Percentiles rank a stretch among this genome's conserved stretches.
Conservation (phyloP, 1,284 basidiomycete genomes). For the Melanopsichium pennsylvanicum region DNA sequence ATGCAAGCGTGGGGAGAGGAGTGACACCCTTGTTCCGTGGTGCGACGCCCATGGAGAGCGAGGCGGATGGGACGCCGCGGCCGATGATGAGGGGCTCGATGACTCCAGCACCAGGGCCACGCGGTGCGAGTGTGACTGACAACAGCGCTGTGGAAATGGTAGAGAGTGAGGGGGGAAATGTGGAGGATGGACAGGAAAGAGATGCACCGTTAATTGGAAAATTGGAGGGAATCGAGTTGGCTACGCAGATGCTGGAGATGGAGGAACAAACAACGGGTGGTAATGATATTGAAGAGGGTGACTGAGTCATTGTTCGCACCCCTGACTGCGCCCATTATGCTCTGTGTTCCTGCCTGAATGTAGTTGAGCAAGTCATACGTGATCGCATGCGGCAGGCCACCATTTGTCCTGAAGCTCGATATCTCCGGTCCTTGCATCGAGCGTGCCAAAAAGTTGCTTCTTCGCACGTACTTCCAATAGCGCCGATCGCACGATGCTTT, state of each 20-base stretch:
- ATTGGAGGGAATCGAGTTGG: conserved; percentile 43
- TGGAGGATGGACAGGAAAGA: too few relatives aligned
- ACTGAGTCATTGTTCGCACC: conserved; percentile 7
- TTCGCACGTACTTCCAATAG: conserved; percentile 26
- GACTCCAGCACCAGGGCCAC: conserved; percentile 14
- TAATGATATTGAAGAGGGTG: conserved; percentile 45
- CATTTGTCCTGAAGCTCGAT: conserved; percentile 33
- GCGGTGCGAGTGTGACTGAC: conserved; percentile 4
- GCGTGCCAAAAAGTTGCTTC: conserved; percentile 25
- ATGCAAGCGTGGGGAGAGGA: conserved; percentile 26
- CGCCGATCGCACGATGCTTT: conserved; percentile 12
- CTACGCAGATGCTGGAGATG: conserved; percentile 48
- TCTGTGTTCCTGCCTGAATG: neutral
- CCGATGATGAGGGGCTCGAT: conserved; percentile 5
- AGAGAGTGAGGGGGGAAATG: neutral
- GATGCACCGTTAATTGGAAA: conserved; percentile 31
- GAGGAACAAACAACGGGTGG: conserved; percentile 36
- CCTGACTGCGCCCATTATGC: neutral
- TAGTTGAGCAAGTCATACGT: neutral
- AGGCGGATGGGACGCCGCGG: conserved; percentile 23
- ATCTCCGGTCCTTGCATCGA: conserved; percentile 28
- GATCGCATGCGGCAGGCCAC: conserved; percentile 37
- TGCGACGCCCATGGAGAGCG: conserved; percentile 27
- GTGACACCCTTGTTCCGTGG: conserved; percentile 45
- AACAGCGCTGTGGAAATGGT: conserved; percentile 7